These are phyloP conservation scores for Basidiobolus meristosporus DNA, from an alignment of 371 early-diverging fungal genomes.

Conservation along the genomic window DNA sequence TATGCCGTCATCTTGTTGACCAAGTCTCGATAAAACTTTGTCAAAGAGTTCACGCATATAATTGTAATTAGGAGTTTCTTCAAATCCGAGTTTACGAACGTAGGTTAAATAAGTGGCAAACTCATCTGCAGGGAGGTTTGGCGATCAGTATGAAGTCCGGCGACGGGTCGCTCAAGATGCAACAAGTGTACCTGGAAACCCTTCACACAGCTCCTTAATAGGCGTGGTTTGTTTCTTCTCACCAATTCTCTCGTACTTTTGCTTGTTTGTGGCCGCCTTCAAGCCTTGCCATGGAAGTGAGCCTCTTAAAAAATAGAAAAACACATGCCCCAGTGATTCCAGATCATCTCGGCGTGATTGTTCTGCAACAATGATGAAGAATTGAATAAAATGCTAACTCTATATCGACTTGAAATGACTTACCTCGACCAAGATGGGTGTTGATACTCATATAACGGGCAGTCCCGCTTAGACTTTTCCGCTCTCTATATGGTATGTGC, in stretches of 20 bases:
- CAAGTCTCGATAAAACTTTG: constrained; percentile 50
- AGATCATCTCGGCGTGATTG: constrained; percentile 97
- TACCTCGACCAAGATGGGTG: constrained; percentile 81
- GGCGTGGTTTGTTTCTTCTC: constrained; percentile 90
- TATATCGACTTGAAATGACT: neutral
- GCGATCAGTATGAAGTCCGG: neutral
- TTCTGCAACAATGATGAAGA: too few relatives aligned
- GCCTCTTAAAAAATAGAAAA: constrained; percentile 97
- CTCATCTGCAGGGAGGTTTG: constrained; percentile 35
- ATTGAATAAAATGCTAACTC: too few relatives aligned
- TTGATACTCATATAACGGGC: constrained; percentile 96
- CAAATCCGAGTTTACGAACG: constrained; percentile 84
- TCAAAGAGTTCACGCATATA: constrained; percentile 72
- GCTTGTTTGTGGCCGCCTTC: constrained; percentile 95
- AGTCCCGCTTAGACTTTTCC: constrained; percentile 88
- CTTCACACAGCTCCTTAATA: constrained; percentile 83
- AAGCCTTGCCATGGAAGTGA: constrained; percentile 98
- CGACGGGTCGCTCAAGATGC: too few relatives aligned
- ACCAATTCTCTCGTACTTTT: constrained; percentile 97
- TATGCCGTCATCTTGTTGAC: constrained; percentile 75
- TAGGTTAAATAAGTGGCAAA: constrained; percentile 84
- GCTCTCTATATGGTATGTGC: constrained; percentile 84
- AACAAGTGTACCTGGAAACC: constrained; percentile 62
- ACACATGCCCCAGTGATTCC: constrained; percentile 96
- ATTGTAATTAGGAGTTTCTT: constrained; percentile 95